Percentiles rank a stretch among this genome's conserved stretches.
phyloP scores from a whole-genome alignment of 495 filamentous ascomycete genomes.

The Penicillium egyptiacum region DNA sequence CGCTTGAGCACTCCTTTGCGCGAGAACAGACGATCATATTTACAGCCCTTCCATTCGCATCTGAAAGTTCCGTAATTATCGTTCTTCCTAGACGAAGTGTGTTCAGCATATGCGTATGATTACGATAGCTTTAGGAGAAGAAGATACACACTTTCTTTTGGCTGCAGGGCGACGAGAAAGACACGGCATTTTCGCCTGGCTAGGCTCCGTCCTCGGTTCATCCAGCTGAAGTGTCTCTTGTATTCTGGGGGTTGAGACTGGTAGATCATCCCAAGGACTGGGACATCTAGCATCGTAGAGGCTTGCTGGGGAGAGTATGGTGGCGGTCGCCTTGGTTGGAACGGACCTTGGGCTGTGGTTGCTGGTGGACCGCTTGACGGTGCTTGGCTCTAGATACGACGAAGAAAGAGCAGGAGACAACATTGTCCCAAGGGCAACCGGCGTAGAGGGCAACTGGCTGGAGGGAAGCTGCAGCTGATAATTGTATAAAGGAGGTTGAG shows the following conservation, averaged over 20 bases:
- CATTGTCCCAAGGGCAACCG: not conserved
- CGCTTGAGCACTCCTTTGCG: slow-evolving; percentile 10
- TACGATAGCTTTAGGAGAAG: not conserved
- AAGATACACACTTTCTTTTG: not conserved
- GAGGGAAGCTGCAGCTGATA: not conserved
- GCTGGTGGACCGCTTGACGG: not conserved
- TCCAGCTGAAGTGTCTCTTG: not conserved
- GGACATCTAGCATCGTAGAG: not conserved
- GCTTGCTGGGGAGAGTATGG: slow-evolving; percentile 1
- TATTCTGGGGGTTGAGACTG: not conserved
- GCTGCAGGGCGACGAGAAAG: not conserved
- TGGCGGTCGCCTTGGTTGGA: not conserved
- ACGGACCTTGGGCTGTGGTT: not conserved
- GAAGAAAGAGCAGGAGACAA: not conserved
- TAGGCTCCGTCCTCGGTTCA: not conserved
- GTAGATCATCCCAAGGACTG: not conserved
- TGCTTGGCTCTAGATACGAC: not conserved
- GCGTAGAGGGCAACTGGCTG: not conserved
- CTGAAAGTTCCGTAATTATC: not conserved
- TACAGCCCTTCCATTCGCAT: slow-evolving; percentile 8
- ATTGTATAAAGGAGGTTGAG: not conserved
- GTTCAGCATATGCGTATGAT: not conserved
- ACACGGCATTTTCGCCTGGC: not conserved
- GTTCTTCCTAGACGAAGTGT: not conserved
- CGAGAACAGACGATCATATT: slow-evolving; percentile 7